A percentile compares a stretch with the other conserved stretches of the same genome.
Conservation (phyloP, 176 grass and related monocot genomes). For the Triticum urartu region DNA sequence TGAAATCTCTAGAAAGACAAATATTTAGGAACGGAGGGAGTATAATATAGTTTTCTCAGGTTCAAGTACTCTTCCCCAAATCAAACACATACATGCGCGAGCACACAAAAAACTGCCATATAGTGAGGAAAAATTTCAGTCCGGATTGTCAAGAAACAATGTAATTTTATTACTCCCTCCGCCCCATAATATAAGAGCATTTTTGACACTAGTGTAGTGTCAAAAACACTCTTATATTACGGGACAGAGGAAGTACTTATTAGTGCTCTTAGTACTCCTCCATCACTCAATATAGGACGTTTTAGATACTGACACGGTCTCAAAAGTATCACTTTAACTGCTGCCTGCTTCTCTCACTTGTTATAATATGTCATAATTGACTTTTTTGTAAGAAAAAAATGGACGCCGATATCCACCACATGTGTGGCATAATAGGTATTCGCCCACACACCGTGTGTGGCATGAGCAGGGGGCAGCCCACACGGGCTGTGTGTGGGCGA, state of each 20-base stretch:
- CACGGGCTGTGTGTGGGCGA: too few species aligned
- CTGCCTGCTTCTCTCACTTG: not conserved
- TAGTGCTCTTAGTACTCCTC: not conserved
- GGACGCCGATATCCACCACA: too few species aligned
- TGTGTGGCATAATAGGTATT: too few species aligned
- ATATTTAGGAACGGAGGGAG: too few species aligned
- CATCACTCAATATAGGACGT: not conserved
- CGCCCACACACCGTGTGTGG: too few species aligned
- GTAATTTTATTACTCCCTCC: not conserved
- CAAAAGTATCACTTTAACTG: conserved; percentile 11
- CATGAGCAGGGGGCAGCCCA: too few species aligned
- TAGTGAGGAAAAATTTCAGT: not conserved
- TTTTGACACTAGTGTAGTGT: too few species aligned
- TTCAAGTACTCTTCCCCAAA: not conserved
- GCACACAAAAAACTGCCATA: not conserved
- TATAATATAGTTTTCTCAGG: not conserved
- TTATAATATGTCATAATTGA: not conserved
- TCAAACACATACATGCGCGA: not conserved
- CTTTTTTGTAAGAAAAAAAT: not conserved
- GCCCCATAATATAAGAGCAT: too few species aligned
- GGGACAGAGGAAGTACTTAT: not conserved
- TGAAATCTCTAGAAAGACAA: too few species aligned
- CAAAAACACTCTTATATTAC: too few species aligned
- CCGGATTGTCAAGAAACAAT: not conserved
- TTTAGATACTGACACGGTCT: not conserved